Conservation (phyloP, 2,329 filamentous ascomycete species). For the Claviceps arundinis region DNA sequence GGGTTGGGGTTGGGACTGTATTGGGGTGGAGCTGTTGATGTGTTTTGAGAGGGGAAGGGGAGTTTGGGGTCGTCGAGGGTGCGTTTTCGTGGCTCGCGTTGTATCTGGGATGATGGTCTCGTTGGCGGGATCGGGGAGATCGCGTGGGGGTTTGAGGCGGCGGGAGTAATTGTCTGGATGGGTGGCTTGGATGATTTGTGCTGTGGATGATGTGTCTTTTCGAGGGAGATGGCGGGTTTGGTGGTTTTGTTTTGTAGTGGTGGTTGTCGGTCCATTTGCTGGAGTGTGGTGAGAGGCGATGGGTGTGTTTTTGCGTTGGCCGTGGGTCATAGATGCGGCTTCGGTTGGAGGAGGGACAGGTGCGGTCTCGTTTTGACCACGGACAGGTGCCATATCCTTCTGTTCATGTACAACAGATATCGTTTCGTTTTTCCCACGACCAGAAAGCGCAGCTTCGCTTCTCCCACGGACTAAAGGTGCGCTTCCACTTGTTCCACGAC, state of each 20-base stretch:
- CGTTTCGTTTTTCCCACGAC: too few relatives aligned
- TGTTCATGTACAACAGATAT: too few relatives aligned
- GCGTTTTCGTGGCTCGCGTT: slow-evolving; percentile 18
- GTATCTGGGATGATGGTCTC: slow-evolving; percentile 18
- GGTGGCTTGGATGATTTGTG: slow-evolving; percentile 17
- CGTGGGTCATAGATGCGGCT: not conserved
- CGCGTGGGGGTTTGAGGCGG: not conserved
- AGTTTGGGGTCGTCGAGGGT: slow-evolving; percentile 12
- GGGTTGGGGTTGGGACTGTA: slow-evolving; percentile 10
- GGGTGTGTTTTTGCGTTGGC: not conserved
- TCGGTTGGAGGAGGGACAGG: too few relatives aligned
- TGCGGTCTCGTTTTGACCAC: too few relatives aligned
- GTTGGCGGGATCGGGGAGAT: slow-evolving; percentile 6
- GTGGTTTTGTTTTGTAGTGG: too few relatives aligned
- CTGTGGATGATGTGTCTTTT: not conserved
- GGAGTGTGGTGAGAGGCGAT: not conserved
- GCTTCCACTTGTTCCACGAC: too few relatives aligned
- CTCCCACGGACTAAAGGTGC: too few relatives aligned
- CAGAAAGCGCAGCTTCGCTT: too few relatives aligned
- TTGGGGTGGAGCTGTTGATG: not conserved
- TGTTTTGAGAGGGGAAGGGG: not conserved
- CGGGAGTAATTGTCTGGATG: slow-evolving; percentile 7
- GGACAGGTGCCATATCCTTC: too few relatives aligned
- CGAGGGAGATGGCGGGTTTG: not conserved
- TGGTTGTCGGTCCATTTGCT: too few relatives aligned